Conservation (phyloP, 495 filamentous ascomycete genomes). For the Extremus antarcticus region DNA sequence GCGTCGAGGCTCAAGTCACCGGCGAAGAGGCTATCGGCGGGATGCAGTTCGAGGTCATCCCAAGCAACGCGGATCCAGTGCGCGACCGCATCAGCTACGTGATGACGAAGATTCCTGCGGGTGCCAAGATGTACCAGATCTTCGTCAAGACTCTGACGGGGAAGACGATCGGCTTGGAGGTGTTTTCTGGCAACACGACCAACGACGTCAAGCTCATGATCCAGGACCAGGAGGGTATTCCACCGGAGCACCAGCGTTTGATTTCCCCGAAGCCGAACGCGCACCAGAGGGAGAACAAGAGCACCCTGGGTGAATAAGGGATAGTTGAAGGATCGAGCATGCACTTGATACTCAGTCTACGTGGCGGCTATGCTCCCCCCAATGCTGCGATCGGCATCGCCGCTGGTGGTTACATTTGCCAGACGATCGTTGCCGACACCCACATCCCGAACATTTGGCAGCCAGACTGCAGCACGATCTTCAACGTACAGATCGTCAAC, state of each 20-base stretch:
- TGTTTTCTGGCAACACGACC: constrained; percentile 9
- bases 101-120: neutral
- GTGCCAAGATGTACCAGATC: constrained; percentile 1
- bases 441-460: constrained; percentile 13
- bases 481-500: constrained; percentile 25
- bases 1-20: constrained; percentile 40
- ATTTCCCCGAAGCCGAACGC: constrained; percentile 16
- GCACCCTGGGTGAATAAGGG: neutral
- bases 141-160: constrained; percentile 25
- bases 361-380: constrained; percentile 1
- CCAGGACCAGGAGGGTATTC: constrained; percentile 20
- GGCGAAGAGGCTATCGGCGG: constrained; percentile 35
- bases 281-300: constrained; percentile 14
- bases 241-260: constrained; percentile 19
- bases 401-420: constrained; percentile 22
- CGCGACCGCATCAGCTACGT: neutral
- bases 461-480: constrained; percentile 6
- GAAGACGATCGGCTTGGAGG: constrained; percentile 13
- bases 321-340: neutral
- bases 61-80: constrained; percentile 8
- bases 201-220: constrained; percentile 22
- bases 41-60: constrained; percentile 40
- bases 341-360: constrained; percentile 1
- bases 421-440: constrained; percentile 17
- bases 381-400: constrained; percentile 20